Evolutionary conservation across 106 monocot genomes (phyloP), one percentile per base, ranked within the genome.

Genomic region (Allium sativum): DNA sequence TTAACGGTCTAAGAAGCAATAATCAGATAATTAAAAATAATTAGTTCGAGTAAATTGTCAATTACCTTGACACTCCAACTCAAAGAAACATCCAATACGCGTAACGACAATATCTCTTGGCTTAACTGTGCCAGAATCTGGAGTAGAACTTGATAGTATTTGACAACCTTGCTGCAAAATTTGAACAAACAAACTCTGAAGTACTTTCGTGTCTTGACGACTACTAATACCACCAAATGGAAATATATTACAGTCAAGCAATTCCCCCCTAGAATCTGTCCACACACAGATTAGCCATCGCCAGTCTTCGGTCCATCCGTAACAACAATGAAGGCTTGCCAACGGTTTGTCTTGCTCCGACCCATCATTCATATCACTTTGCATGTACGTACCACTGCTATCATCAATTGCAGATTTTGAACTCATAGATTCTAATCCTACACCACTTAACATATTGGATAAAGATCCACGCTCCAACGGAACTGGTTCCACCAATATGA

Each of bases 251-350:
- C 75, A 82, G 64, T 96, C 95, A 75, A 96, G 77, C 64, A 96
- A 70, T 53, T 96, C 95, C 22, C 90, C 95, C 66, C 84, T 78
- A 8, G 95, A 75, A 66, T 96, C 95, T 40, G 95, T 96, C 95
- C 95, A 96, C n/a, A 96, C 78, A 64, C 90, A 87, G 40, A 84
- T 72, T 40, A 96, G 63, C 95, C 95, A 96, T 50, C 84, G 84
- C 95, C 95, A 96, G 52, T 96, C 95, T 73, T 96, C 95, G 10
- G 95, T 96, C 95, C 95, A 96, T 18, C 95, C 95, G 78, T 96
- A 96, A 70, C 84, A 91, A 58, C 95, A 96, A 61, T 96, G 95
- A 79, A 96, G 84, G 63, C 91, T 90, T 31, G 82, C 53, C 13
- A 65, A 45, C 63, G 69, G 76, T 48, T 56, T 45, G 7, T 87